Evolutionary conservation across 1,139 yeast species (phyloP).

Genomic region (Petasospora rhodanensis): DNA sequence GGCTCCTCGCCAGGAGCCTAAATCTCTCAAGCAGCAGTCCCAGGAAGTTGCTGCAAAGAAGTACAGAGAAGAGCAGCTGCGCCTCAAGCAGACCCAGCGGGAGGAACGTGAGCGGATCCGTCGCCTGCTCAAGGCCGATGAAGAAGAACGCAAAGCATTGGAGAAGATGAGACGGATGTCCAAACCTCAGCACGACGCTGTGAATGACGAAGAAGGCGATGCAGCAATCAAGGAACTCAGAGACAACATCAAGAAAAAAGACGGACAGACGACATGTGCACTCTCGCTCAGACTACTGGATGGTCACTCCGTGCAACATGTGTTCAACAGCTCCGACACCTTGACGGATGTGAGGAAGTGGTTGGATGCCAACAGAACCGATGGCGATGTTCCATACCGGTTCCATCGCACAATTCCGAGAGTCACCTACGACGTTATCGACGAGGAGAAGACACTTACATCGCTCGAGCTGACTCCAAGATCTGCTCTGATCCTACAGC

Average conservation of each 20-base stretch:
- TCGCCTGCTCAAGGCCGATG: constrained; percentile 45
- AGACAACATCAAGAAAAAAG: constrained; percentile 19
- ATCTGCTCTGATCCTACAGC: constrained; percentile 62
- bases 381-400: constrained; percentile 42
- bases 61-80: constrained; percentile 39
- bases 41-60: constrained; percentile 34
- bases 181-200: constrained; percentile 11
- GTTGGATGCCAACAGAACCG: constrained; percentile 52
- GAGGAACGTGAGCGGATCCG: constrained; percentile 55
- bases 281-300: constrained; percentile 51
- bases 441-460: constrained; percentile 46
- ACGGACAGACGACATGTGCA: constrained; percentile 30
- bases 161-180: constrained; percentile 21
- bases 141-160: constrained; percentile 37
- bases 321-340: constrained; percentile 39
- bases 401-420: constrained; percentile 46
- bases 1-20: constrained; percentile 7
- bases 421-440: constrained; percentile 41
- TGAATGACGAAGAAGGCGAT: constrained; percentile 16
- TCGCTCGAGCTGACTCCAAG: constrained; percentile 57
- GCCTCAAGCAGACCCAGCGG: constrained; percentile 33
- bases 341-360: constrained; percentile 55
- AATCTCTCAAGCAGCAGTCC: constrained; percentile 35
- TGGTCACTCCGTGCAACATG: constrained; percentile 45
- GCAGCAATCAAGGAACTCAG: constrained; percentile 16